Evolutionary conservation across 2,329 filamentous ascomycete genomes (phyloP).

Genomic region (Paecilomyces variotii): DNA sequence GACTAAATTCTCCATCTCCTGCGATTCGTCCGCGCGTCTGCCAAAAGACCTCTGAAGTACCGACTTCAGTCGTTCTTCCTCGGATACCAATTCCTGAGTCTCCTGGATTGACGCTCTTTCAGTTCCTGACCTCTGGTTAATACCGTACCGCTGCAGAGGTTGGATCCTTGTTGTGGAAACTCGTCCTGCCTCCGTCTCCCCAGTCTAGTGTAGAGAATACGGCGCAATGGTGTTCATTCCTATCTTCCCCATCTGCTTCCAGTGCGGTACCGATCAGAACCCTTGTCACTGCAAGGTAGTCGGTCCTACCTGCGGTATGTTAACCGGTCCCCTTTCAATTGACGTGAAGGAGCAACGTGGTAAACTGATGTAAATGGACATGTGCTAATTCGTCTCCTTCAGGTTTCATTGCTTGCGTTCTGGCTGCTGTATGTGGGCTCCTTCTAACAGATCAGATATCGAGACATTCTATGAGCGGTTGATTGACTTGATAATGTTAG

Average conservation of each 20-base stretch:
- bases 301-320: slow-evolving; percentile 45
- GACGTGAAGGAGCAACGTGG: too few relatives aligned
- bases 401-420: slow-evolving; percentile 41
- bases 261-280: slow-evolving; percentile 50
- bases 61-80: background rate
- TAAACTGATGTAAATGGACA: background rate
- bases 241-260: slow-evolving; percentile 46
- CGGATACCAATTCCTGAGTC: background rate
- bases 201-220: background rate
- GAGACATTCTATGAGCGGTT: slow-evolving; percentile 2
- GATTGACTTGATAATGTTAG: slow-evolving; percentile 19
- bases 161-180: background rate
- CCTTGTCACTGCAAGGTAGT: slow-evolving; percentile 51
- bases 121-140: background rate
- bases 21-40: background rate
- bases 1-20: background rate
- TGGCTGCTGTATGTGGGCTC: slow-evolving; percentile 38
- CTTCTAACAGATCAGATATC: background rate
- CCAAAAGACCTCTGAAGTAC: background rate
- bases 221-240: slow-evolving; percentile 37
- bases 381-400: background rate
- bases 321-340: background rate
- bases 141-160: background rate
- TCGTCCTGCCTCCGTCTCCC: background rate
- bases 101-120: background rate